A percentile compares a stretch with the other conserved stretches of the same genome.
Conservation (phyloP, 768 basidiomycete genomes). For the Xerocomellus dryophilus region DNA sequence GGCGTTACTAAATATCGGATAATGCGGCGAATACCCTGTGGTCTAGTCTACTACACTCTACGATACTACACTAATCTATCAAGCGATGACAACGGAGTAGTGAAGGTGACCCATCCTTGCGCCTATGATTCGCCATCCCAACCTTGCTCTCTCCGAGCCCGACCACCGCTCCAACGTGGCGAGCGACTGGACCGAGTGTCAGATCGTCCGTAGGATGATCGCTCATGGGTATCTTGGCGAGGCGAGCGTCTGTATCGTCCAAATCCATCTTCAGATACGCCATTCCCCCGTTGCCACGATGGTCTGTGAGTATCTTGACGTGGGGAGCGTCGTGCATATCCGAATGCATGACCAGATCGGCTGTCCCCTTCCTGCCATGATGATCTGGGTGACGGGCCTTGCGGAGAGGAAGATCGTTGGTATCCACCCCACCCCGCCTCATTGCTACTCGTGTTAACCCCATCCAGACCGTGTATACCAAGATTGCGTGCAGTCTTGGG, state of each 20-base stretch:
- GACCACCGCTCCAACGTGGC: background rate
- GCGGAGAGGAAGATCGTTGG: slow-evolving; percentile 6
- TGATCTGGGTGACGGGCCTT: slow-evolving; percentile 3
- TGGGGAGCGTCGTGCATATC: background rate
- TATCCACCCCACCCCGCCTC: background rate
- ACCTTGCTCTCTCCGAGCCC: slow-evolving; percentile 4
- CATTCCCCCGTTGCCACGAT: background rate
- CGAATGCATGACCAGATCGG: background rate
- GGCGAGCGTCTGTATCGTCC: background rate
- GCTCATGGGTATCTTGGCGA: slow-evolving; percentile 3
- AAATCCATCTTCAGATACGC: background rate
- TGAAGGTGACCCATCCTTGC: background rate
- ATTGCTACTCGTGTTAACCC: slow-evolving; percentile 19
- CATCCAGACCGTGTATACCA: slow-evolving; percentile 39
- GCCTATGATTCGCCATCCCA: slow-evolving; percentile 2
- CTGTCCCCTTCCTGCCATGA: slow-evolving; percentile 10
- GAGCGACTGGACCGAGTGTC: slow-evolving; percentile 4
- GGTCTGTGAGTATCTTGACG: slow-evolving; percentile 1
- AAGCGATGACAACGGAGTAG: slow-evolving; percentile 1
- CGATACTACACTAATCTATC: slow-evolving; percentile 4
- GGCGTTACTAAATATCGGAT: background rate
- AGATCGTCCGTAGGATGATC: slow-evolving; percentile 2
- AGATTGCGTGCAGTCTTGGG: slow-evolving; percentile 50
- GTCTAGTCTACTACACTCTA: slow-evolving; percentile 1
- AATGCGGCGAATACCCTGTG: background rate